phyloP scores from a whole-genome alignment of 768 basidiomycete species.

The Candolleomyces aberdarensis region DNA sequence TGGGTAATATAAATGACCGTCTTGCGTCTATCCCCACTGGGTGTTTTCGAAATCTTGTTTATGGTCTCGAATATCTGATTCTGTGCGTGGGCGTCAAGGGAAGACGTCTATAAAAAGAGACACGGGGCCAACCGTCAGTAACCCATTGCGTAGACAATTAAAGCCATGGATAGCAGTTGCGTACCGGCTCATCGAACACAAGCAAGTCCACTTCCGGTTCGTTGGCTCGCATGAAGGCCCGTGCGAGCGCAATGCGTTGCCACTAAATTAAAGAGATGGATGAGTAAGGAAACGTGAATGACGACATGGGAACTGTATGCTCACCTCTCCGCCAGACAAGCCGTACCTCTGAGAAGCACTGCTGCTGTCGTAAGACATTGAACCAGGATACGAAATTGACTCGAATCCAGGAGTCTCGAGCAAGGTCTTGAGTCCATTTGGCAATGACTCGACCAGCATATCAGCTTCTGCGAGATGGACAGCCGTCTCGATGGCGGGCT shows the following conservation, averaged over 20 bases:
- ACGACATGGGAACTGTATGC: constrained; percentile 16
- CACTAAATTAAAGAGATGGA: constrained; percentile 45
- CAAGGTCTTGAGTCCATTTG: constrained; percentile 69
- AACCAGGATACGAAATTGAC: constrained; percentile 44
- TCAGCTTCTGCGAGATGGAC: constrained; percentile 71
- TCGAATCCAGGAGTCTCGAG: constrained; percentile 65
- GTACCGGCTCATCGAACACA: constrained; percentile 81
- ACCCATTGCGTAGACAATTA: background rate
- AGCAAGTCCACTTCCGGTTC: constrained; percentile 75
- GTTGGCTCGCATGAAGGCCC: constrained; percentile 82
- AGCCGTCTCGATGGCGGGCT: constrained; percentile 58
- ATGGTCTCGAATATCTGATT: constrained; percentile 78
- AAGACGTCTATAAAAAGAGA: constrained; percentile 57
- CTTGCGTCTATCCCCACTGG: constrained; percentile 57
- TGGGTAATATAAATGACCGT: constrained; percentile 85
- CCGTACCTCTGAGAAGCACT: constrained; percentile 48
- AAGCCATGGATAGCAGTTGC: constrained; percentile 17
- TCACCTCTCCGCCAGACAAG: constrained; percentile 82
- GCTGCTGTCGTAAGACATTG: constrained; percentile 20
- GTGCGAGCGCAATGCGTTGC: constrained; percentile 83
- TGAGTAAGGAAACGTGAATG: background rate
- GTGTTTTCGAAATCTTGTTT: constrained; percentile 56
- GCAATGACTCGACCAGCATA: constrained; percentile 59
- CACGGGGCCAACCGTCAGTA: background rate
- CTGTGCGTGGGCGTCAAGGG: constrained; percentile 77